phyloP scores from a whole-genome alignment of 176 grass and related monocot genomes.

The Rhynchospora tenuis region DNA sequence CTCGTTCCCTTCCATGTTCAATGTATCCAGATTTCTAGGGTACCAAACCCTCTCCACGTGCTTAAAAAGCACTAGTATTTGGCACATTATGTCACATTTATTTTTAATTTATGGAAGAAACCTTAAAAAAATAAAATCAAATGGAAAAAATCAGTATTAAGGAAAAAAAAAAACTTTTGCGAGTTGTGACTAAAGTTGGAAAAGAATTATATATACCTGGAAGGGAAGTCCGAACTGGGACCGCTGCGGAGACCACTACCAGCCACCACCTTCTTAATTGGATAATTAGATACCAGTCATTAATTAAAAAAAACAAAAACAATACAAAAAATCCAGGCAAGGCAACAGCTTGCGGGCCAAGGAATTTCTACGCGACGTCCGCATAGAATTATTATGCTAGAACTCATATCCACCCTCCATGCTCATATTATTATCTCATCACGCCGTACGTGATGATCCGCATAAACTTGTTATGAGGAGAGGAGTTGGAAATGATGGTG shows the following conservation, averaged over 20 bases:
- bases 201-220: background rate
- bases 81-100: background rate
- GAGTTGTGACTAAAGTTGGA: conserved; percentile 8
- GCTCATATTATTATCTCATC: background rate
- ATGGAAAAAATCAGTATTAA: too few relatives aligned
- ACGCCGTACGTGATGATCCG: background rate
- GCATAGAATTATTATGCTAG: background rate
- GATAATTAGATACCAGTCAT: background rate
- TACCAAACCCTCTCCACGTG: background rate
- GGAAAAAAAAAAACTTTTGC: too few relatives aligned
- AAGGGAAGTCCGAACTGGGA: background rate
- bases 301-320: background rate
- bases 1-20: background rate
- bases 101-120: background rate
- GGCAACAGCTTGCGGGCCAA: background rate
- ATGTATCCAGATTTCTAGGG: background rate
- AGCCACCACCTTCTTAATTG: background rate
- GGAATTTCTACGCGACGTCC: background rate
- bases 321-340: background rate
- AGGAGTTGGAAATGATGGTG: background rate
- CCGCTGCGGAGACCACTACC: background rate
- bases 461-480: background rate
- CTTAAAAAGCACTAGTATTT: background rate
- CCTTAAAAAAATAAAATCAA: background rate
- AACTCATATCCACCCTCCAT: background rate